Base-by-base conservation (phyloP, 805 yeast species). In the Ogataea pini region DNA sequence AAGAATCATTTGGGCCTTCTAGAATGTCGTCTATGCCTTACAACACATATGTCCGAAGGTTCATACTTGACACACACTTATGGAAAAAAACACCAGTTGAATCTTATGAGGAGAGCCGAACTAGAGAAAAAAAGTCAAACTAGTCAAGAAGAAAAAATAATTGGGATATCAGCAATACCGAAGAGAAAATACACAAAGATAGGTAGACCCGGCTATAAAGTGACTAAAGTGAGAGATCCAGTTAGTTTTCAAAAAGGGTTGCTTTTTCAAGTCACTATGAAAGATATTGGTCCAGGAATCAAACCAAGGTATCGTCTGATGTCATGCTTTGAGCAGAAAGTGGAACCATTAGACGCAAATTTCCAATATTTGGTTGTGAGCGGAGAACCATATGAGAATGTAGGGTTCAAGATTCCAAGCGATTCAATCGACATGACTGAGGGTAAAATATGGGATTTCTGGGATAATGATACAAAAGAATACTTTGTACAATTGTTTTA, bases 351-450 rank as follows among this genome's bases (percentile, higher is more conserved):
- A 58, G 80, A 79, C 44, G 70, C 76, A 27, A 69, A 72, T 8
- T 81, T 63, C 65, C 95, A 86, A 66, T 91, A 83, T 62, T 58
- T 94, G 54, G 82, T 91, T 9, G 68, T 91, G 0, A 83, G 90
- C n/a, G 94, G 85, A 2, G 96, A 89, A 63, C 97, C 97, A 1
- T 94, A 89, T 64, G 92, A 89, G 51, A 89, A 84, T 49, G 72
- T 89, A 8, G 86, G 85, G 1, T 71, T 92, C 48, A 83, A 88
- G 49, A 73, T 94, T 10, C 96, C 96, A 1, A 73, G 80, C 13
- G 71, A 61, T 17, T 79, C 81, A 19, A 71, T 82, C 12, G 81
- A 77, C 51, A 50, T 60, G 41, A 43, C 51, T 6, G 73, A 71
- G 17, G 72, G 67, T 13, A 69, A 69, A 8, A 76, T 80, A 29